These are phyloP conservation scores for Picea sitchensis DNA, from an alignment of 75 land plant species.

Conservation along the genomic window DNA sequence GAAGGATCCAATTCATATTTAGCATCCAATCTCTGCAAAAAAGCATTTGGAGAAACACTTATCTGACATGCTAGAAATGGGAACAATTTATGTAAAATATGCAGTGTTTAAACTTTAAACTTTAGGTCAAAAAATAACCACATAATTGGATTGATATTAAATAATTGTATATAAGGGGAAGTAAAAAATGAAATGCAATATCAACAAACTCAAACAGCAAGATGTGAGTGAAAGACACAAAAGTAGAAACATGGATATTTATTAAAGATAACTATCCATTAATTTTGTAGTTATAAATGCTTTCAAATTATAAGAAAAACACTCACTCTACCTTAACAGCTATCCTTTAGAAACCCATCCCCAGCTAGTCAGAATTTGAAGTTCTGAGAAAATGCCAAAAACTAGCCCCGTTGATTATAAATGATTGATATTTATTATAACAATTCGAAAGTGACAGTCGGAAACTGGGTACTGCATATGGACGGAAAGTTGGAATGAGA, in stretches of 20 bases:
- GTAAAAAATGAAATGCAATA: not conserved
- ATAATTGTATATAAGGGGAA: not conserved
- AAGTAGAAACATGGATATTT: not conserved
- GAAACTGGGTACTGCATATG: not conserved
- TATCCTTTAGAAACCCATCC: not conserved
- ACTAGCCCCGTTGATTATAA: not conserved
- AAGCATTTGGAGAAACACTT: not conserved
- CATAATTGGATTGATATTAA: not conserved
- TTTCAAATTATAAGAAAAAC: not conserved
- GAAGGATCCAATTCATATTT: constrained; percentile 60
- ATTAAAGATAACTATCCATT: not conserved
- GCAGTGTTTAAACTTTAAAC: not conserved
- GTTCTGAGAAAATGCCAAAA: not conserved
- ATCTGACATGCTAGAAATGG: not conserved
- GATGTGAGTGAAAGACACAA: not conserved
- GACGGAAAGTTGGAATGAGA: not conserved
- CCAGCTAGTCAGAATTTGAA: not conserved
- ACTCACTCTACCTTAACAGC: not conserved
- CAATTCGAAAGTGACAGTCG: not conserved
- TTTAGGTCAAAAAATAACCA: not conserved
- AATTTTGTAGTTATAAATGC: too few relatives aligned
- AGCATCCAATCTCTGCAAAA: constrained; percentile 74
- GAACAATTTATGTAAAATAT: not conserved
- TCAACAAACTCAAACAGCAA: not conserved
- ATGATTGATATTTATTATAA: not conserved